phyloP scores from a whole-genome alignment of 2,329 filamentous ascomycete genomes.

The Diaporthe vaccinii region DNA sequence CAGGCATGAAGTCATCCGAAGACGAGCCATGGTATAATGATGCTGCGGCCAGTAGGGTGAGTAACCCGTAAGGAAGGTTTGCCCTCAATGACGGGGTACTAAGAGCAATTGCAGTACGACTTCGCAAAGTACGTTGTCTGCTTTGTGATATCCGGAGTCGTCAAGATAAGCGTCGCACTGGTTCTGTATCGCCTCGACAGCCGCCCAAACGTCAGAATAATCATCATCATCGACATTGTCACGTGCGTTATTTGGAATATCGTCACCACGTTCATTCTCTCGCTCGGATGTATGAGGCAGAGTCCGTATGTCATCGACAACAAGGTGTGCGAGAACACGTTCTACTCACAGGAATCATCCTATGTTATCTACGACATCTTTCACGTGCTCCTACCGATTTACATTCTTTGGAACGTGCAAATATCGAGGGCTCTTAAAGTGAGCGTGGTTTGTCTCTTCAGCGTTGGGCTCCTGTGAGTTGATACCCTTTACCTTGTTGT shows the following conservation, averaged over 20 bases:
- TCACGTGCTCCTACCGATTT: slow-evolving; percentile 36
- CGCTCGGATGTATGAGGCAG: slow-evolving; percentile 31
- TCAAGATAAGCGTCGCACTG: slow-evolving; percentile 40
- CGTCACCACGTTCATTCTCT: slow-evolving; percentile 33
- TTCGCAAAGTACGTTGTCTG: slow-evolving; percentile 36
- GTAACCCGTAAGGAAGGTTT: neutral
- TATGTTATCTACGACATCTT: slow-evolving; percentile 37
- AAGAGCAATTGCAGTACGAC: slow-evolving; percentile 7
- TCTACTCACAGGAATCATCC: slow-evolving; percentile 38
- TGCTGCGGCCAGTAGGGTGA: neutral
- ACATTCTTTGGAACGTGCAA: slow-evolving; percentile 40
- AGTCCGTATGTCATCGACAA: slow-evolving; percentile 6
- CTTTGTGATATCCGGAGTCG: slow-evolving; percentile 37
- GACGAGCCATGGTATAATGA: slow-evolving; percentile 12
- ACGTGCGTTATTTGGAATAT: slow-evolving; percentile 35
- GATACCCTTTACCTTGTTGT: neutral
- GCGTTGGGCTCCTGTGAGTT: slow-evolving; percentile 41
- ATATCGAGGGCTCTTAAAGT: slow-evolving; percentile 32
- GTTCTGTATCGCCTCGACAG: slow-evolving; percentile 39
- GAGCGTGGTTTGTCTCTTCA: slow-evolving; percentile 36
- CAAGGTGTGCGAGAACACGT: slow-evolving; percentile 31
- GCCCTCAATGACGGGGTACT: neutral
- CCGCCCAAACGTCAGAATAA: slow-evolving; percentile 19
- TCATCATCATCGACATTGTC: slow-evolving; percentile 37
- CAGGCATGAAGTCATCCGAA: neutral